Evolutionary conservation across 306 rosid genomes (phyloP).

Genomic region (Leucaena leucocephala): DNA sequence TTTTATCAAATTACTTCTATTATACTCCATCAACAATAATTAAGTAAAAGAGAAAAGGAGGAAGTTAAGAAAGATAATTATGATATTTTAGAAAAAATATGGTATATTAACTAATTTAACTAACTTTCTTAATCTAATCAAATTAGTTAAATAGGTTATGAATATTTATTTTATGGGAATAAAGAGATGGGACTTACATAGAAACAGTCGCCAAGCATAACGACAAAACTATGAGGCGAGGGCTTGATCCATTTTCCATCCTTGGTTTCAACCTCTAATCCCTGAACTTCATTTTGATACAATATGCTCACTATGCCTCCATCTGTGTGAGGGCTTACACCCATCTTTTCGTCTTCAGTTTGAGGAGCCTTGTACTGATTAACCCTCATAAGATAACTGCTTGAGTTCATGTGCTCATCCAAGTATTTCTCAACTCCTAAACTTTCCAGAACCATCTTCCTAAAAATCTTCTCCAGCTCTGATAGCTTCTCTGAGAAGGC

Average conservation of each 20-base stretch:
- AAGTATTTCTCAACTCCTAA: slow-evolving; percentile 65
- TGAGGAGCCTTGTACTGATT: slow-evolving; percentile 71
- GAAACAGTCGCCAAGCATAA: slow-evolving; percentile 70
- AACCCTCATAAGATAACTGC: slow-evolving; percentile 64
- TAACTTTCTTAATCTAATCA: too few relatives aligned
- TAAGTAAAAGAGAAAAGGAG: too few relatives aligned
- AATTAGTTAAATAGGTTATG: too few relatives aligned
- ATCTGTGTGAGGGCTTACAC: slow-evolving; percentile 68
- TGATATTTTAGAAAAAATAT: too few relatives aligned
- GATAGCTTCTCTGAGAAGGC: slow-evolving; percentile 57
- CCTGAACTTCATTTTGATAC: slow-evolving; percentile 66
- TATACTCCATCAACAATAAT: too few relatives aligned
- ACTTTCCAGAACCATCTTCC: slow-evolving; percentile 80
- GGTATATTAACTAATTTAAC: too few relatives aligned
- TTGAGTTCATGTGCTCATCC: slow-evolving; percentile 74
- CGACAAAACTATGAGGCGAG: slow-evolving; percentile 51
- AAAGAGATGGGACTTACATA: slow-evolving; percentile 36
- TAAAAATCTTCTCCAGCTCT: slow-evolving; percentile 58
- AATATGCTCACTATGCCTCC: slow-evolving; percentile 68
- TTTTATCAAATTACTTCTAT: too few relatives aligned
- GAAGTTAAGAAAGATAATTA: too few relatives aligned
- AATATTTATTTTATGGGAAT: neutral
- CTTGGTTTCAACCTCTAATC: slow-evolving; percentile 68
- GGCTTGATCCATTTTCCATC: slow-evolving; percentile 80
- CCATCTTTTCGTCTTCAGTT: slow-evolving; percentile 57